Evolutionary conservation across 2,329 filamentous ascomycete species (phyloP).

Genomic region (Phoma sp.): DNA sequence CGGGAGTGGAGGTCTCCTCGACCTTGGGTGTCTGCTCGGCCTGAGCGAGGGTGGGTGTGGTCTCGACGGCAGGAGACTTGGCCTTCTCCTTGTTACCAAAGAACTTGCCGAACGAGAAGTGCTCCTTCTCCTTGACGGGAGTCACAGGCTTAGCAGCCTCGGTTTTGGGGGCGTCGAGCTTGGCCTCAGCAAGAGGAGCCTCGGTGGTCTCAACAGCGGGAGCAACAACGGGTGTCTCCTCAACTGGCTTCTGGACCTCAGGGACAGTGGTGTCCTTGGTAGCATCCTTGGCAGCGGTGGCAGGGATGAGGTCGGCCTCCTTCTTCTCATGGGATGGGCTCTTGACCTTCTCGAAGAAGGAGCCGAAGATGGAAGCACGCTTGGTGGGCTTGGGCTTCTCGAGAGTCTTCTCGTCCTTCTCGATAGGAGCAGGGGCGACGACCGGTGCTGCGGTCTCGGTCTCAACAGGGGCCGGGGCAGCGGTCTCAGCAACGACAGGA

Average conservation of each 20-base stretch:
- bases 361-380: slow-evolving; percentile 84
- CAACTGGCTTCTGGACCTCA: slow-evolving; percentile 43
- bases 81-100: slow-evolving; percentile 60
- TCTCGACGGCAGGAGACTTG: slow-evolving; percentile 50
- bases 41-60: slow-evolving; percentile 51
- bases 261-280: slow-evolving; percentile 55
- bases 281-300: slow-evolving; percentile 42
- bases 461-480: slow-evolving; percentile 43
- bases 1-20: slow-evolving; percentile 42
- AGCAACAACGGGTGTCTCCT: slow-evolving; percentile 48
- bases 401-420: slow-evolving; percentile 48
- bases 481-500: slow-evolving; percentile 49
- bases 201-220: slow-evolving; percentile 40
- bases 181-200: slow-evolving; percentile 33
- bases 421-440: slow-evolving; percentile 22
- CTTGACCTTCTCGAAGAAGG: slow-evolving; percentile 68
- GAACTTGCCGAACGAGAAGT: slow-evolving; percentile 61
- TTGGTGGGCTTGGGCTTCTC: slow-evolving; percentile 70
- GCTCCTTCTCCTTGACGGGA: slow-evolving; percentile 53
- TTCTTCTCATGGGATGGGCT: slow-evolving; percentile 68
- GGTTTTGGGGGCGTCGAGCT: slow-evolving; percentile 35
- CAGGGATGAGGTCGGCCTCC: slow-evolving; percentile 66
- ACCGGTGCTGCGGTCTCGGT: slow-evolving; percentile 40
- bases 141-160: slow-evolving; percentile 46
- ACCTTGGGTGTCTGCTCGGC: slow-evolving; percentile 47